Base-by-base conservation (phyloP, 2,329 filamentous ascomycete genomes). In the Metarhizium robertsii region DNA sequence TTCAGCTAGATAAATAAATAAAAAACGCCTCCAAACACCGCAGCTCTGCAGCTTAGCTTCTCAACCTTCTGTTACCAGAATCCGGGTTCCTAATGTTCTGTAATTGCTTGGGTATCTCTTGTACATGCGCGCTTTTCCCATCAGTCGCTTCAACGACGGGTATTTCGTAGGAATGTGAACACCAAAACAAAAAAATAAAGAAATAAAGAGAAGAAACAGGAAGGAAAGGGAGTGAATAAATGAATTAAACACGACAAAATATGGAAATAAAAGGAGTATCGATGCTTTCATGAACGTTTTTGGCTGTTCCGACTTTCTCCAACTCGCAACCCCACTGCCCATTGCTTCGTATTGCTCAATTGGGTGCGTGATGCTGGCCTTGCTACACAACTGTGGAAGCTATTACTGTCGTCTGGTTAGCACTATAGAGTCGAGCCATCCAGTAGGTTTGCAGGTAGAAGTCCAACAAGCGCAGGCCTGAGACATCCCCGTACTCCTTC, bases 51-150 rank as follows among this genome's bases (percentile, higher is more conserved):
- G 52, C 51, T 25, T 47, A 47, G 16, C 25, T 25, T 25, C 25
- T 49, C 42, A 46, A 54, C 20, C 45, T 55, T 51, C 34, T 54
- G 47, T 47, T 53, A 48, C 53, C 29, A 8, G 53, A 38, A 45
- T 43, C 32, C 40, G 18, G 20, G 45, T 50, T 29, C 16, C 30
- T 40, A 20, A 40, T 46, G 34, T 30, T 55, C 36, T 52, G 36
- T 50, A 52, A 48, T 50, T 47, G 50, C 46, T 52, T 45, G 56
- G 58, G 58, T 59, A 59, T 59, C 56, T 59, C 38, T 55, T 56
- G 42, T 54, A 53, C 42, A 40, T 45, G 32, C 34, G 53, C 47
- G 29, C 38, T 52, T 36, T 38, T 54, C 52, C 34, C 8, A 40
- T 36, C 32, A 46, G 29, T 50, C 45, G 54, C 50, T 53, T 53